Base-by-base conservation (phyloP, 2,329 filamentous ascomycete species). In the Myrmaecium sp. region DNA sequence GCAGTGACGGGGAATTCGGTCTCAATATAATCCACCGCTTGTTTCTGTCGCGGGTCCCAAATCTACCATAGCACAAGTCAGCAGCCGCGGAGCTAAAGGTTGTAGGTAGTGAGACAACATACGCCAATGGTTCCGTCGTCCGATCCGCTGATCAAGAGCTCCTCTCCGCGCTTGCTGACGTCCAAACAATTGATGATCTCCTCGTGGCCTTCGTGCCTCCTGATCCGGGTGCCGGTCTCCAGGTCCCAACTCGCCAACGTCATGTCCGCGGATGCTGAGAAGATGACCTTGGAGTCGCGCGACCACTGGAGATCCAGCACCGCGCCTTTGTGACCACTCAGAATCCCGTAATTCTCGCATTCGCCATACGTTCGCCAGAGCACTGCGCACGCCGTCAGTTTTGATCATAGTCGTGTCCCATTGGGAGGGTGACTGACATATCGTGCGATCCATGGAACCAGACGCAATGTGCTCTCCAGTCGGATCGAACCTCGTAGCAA, bases 241-340 rank as follows among this genome's bases (percentile, higher is more conserved):
- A 92, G 57, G 45, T 98, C 86, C 86, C 86, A 98, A 49, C 81
- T 92, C 20, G 84, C 84, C 16, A 95, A 64, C 38, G 84, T 81
- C 68, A 74, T 84, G 49, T 98, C 89, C 38, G 89, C 84, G 17
- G 84, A 93, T 23, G 84, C 84, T 5, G 86, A 89, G 46, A 86
- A 95, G 27, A 98, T 54, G 21, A 86, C 76, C 42, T 78, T 73
- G 12, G 83, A 91, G 57, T 98, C 89, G 47, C 89, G 76, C 15
- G 89, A 93, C 89, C 89, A 98, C 47, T 93, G 83, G 23, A 98
- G 59, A 52, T 95, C 89, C 14, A 95, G 62, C 25, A 98, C 62
- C 2, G 89, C 89, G 38, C 82, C 82, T 47, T 81, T 83, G 58
- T 98, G 89, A 17, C 89, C 89, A 6, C 64, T 82, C 27, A 98